Evolutionary conservation across 2,329 filamentous ascomycete species (phyloP).

Genomic region (Penicillium sp.): DNA sequence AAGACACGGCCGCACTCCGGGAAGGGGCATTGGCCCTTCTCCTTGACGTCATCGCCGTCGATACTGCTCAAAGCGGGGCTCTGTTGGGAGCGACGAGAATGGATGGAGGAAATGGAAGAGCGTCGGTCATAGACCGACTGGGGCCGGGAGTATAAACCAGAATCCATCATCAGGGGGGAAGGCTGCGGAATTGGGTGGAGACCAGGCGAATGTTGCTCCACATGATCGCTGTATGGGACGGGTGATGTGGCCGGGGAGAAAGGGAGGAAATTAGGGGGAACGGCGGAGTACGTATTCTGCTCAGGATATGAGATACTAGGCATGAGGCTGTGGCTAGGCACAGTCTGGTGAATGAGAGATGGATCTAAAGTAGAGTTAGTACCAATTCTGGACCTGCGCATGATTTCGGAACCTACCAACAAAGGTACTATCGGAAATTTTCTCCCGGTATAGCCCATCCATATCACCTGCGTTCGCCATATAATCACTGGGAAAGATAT

Average conservation of each 20-base stretch:
- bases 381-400: background rate
- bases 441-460: constrained; percentile 44
- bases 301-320: constrained; percentile 37
- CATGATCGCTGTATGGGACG: constrained; percentile 30
- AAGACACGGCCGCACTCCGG: constrained; percentile 82
- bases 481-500: constrained; percentile 58
- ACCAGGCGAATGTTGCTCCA: constrained; percentile 30
- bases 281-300: constrained; percentile 28
- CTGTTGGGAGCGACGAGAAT: constrained; percentile 62
- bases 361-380: constrained; percentile 48
- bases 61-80: constrained; percentile 61
- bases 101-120: constrained; percentile 69
- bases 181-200: constrained; percentile 31
- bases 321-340: constrained; percentile 33
- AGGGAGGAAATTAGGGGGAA: constrained; percentile 31
- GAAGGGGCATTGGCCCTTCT: constrained; percentile 73
- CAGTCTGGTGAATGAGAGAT: constrained; percentile 55
- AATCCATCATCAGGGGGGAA: constrained; percentile 65
- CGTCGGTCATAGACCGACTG: constrained; percentile 53
- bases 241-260: constrained; percentile 40
- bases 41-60: constrained; percentile 58
- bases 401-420: constrained; percentile 29
- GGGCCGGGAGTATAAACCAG: constrained; percentile 56
- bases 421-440: constrained; percentile 38
- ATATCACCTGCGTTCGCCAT: constrained; percentile 46